phyloP scores from a whole-genome alignment of 805 yeast species.

The Kluyveromyces nonfermentans region DNA sequence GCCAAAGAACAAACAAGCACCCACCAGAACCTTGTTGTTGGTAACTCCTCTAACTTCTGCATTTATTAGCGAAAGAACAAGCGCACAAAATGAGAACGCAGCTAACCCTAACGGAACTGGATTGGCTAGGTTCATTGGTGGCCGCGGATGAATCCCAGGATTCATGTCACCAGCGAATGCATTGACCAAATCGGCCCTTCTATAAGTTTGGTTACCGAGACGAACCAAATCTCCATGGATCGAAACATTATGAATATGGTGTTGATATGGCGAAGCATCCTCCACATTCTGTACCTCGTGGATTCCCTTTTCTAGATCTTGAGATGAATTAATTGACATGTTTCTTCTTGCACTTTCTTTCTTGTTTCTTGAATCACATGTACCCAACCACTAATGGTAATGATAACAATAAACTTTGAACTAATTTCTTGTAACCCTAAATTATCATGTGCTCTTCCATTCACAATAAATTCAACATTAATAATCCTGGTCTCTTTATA shows the following conservation, averaged over 20 bases:
- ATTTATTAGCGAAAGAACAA: constrained; percentile 55
- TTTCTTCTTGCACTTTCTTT: neutral
- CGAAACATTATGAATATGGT: constrained; percentile 17
- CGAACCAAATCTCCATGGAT: constrained; percentile 31
- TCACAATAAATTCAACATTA: too few relatives aligned
- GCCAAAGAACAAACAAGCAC: constrained; percentile 62
- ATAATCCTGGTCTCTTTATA: too few relatives aligned
- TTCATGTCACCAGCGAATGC: constrained; percentile 55
- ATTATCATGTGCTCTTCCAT: too few relatives aligned
- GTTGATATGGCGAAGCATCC: constrained; percentile 3
- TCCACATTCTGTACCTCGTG: constrained; percentile 8
- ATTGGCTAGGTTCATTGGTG: constrained; percentile 50
- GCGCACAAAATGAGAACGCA: constrained; percentile 49
- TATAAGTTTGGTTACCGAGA: constrained; percentile 35
- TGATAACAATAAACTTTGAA: too few relatives aligned
- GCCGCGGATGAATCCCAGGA: constrained; percentile 36
- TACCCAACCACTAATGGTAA: too few relatives aligned
- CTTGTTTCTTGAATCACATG: neutral
- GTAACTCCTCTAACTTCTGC: constrained; percentile 60
- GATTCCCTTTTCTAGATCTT: constrained; percentile 11
- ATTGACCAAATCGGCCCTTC: constrained; percentile 44
- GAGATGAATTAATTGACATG: constrained; percentile 10
- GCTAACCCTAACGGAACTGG: constrained; percentile 71
- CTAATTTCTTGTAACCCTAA: too few relatives aligned
- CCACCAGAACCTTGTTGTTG: constrained; percentile 51